Evolutionary conservation across 2,329 filamentous ascomycete species (phyloP), one percentile per base, ranked within the genome.

Genomic region (Aspergillus latus): DNA sequence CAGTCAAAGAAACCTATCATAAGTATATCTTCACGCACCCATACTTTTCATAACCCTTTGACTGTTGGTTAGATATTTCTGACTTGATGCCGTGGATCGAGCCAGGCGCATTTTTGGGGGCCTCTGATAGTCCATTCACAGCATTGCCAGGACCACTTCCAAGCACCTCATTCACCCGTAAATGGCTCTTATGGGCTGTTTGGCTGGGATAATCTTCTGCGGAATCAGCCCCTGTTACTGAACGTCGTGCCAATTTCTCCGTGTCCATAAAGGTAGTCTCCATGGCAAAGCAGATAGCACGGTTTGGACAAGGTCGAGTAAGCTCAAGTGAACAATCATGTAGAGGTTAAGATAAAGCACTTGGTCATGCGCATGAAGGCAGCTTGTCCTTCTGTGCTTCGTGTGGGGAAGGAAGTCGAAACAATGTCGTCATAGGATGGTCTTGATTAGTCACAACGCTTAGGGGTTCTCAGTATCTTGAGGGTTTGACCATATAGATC

Each of bases 1-100:
- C 47, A 43, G 21, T 21, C 21, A 21, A 21, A 21, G 21, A 21
- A n/a, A n/a, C n/a, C 39, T 46, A 44, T 62, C 46, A 59, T 57
- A 42, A 26, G 39, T 21, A 9, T 42, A 5, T 21, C 7, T 5
- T 11, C 21, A 58, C 56, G 48, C 54, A 58, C 56, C 56, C 52
- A 54, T 53, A 44, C 28, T 37, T 58, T 16, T 50, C 46, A 28
- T 52, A 46, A 37, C 46, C 46, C 30, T 54, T 47, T 29, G 43
- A 45, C 10, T 32, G 28, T 30, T 26, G 26, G 9, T n/a, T 37
- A 15, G 42, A 32, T 11, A 28, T 34, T 15, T 42, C 42, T 5
- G 42, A n/a, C 11, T 32, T 48, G 44, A 42, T 21, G 15, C 29
- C 29, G 11, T 48, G 44, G 4, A 29, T 26, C 8, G 29, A 21